Percentiles rank a stretch among this genome's conserved stretches.
Conservation (phyloP, 495 filamentous ascomycete genomes). For the Hypoxylon lienhwacheense region DNA sequence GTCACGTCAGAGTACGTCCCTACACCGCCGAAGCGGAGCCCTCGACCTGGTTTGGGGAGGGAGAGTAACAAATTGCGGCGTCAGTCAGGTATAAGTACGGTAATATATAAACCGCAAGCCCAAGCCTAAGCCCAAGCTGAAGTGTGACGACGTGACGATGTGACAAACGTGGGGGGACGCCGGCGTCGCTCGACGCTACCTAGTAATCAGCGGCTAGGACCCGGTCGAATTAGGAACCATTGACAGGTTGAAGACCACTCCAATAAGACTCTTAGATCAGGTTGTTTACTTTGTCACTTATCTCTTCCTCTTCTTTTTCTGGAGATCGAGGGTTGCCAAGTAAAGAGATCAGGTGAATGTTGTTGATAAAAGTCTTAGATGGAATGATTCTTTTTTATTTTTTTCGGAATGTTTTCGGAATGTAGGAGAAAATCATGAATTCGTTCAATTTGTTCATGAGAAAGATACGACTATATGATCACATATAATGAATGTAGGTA, state of each 20-base stretch:
- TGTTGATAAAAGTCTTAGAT: conserved; percentile 10
- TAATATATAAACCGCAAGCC: conserved; percentile 29
- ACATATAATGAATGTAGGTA: no score
- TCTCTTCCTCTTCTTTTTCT: no score
- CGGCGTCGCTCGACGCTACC: conserved; percentile 25
- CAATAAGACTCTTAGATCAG: neutral
- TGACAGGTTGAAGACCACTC: neutral
- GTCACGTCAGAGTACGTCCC: conserved; percentile 29
- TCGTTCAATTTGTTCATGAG: no score
- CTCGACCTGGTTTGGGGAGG: conserved; percentile 26
- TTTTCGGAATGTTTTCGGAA: neutral
- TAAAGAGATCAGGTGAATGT: neutral
- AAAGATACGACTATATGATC: no score
- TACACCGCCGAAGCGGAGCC: conserved; percentile 34
- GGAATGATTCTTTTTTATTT: neutral
- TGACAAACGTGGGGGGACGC: no score
- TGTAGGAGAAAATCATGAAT: no score
- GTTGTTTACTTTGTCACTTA: no score
- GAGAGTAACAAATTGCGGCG: no score
- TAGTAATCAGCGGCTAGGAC: conserved; percentile 27
- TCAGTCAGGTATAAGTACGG: no score
- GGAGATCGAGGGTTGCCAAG: no score
- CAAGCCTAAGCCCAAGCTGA: conserved; percentile 31
- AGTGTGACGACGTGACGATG: conserved; percentile 19
- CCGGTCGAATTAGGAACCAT: conserved; percentile 27